phyloP scores from a whole-genome alignment of 768 basidiomycete genomes.

The Amanita jacksonii region DNA sequence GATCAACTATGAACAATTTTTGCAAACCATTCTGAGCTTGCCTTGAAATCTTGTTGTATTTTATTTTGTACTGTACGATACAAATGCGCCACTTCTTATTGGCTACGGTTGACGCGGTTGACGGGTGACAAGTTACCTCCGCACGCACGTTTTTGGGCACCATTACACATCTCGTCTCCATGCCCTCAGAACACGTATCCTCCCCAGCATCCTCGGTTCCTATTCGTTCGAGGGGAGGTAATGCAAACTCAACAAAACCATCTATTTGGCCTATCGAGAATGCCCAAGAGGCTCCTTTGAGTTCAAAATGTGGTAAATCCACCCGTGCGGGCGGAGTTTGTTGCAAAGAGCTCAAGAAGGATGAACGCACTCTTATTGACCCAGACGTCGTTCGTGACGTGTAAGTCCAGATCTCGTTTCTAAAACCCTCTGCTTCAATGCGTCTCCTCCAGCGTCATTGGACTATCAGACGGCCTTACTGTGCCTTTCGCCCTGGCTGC shows the following conservation, averaged over 20 bases:
- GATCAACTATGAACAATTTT: slow-evolving; percentile 65
- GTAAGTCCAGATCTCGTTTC: slow-evolving; percentile 34
- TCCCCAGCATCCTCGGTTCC: slow-evolving; percentile 22
- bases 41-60: too few relatives aligned
- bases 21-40: slow-evolving; percentile 55
- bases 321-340: slow-evolving; percentile 58
- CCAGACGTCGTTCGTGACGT: slow-evolving; percentile 85
- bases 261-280: slow-evolving; percentile 60
- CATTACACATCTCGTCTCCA: slow-evolving; percentile 1
- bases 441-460: slow-evolving; percentile 53
- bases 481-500: slow-evolving; percentile 90
- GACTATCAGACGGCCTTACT: slow-evolving; percentile 84
- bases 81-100: too few relatives aligned
- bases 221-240: slow-evolving; percentile 22
- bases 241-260: slow-evolving; percentile 25
- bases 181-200: slow-evolving; percentile 11
- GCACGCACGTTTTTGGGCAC: too few relatives aligned
- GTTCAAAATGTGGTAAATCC: slow-evolving; percentile 49
- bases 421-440: neutral
- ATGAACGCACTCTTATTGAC: slow-evolving; percentile 73
- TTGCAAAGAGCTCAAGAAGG: slow-evolving; percentile 82
- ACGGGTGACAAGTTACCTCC: too few relatives aligned
- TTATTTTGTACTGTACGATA: neutral
- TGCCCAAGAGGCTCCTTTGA: slow-evolving; percentile 34
- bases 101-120: too few relatives aligned